Conservation (phyloP, 2,329 filamentous ascomycete species). For the Fusarium devonianum region DNA sequence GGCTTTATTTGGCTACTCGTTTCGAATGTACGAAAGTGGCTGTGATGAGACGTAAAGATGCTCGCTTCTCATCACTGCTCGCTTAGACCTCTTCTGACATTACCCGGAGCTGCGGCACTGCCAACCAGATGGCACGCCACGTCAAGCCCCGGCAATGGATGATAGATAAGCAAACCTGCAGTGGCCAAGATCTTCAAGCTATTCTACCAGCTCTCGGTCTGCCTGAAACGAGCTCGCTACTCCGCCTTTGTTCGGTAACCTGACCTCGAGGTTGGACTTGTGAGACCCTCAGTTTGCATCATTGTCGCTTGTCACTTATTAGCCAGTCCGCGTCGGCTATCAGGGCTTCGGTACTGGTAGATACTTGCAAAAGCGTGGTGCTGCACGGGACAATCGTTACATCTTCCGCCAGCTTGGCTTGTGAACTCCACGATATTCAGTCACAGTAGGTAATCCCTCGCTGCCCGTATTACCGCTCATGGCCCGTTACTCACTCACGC, state of each 20-base stretch:
- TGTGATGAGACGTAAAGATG: no score
- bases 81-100: conserved; percentile 8
- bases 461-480: conserved; percentile 2
- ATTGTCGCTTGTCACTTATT: conserved; percentile 14
- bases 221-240: background rate
- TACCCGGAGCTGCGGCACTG: background rate
- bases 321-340: no score
- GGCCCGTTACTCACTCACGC: conserved; percentile 6
- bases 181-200: no score
- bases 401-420: background rate
- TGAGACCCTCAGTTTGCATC: conserved; percentile 18
- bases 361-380: conserved; percentile 7
- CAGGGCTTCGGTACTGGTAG: no score
- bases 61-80: conserved; percentile 2
- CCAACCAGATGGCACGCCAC: background rate
- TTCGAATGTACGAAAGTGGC: no score
- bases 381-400: conserved; percentile 1
- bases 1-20: no score
- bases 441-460: conserved; percentile 3
- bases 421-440: background rate
- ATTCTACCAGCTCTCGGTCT: no score
- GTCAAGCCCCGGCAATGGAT: no score
- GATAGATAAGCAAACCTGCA: background rate
- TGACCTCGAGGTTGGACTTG: conserved; percentile 16
- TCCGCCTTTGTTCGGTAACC: background rate